Percentiles rank a stretch among this genome's conserved stretches.
phyloP scores from a whole-genome alignment of 495 filamentous ascomycete genomes.

The Zalerion maritima region DNA sequence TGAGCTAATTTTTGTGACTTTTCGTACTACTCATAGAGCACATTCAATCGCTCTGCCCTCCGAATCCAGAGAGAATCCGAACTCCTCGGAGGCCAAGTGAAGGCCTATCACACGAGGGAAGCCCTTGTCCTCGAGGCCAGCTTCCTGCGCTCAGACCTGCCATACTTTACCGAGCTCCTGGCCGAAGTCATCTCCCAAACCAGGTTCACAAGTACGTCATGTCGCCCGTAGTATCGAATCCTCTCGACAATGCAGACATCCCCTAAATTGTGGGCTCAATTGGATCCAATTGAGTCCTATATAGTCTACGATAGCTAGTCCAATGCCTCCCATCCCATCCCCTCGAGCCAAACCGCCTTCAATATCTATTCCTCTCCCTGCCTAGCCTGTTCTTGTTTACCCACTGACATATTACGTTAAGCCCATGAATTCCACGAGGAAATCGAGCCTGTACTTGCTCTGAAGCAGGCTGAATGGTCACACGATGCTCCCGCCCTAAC shows the following conservation, averaged over 20 bases:
- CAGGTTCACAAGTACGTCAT: constrained; percentile 61
- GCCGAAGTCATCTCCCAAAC: constrained; percentile 80
- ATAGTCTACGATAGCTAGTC: no score
- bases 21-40: constrained; percentile 51
- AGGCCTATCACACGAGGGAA: constrained; percentile 77
- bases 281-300: no score
- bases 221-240: no score
- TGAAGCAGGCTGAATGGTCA: constrained; percentile 53
- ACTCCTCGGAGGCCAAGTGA: constrained; percentile 78
- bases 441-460: constrained; percentile 53
- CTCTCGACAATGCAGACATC: no score
- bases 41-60: constrained; percentile 67
- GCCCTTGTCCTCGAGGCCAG: constrained; percentile 82
- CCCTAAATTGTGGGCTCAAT: no score
- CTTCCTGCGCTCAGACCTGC: constrained; percentile 87
- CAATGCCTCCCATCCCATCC: no score
- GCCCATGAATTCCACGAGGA: constrained; percentile 83
- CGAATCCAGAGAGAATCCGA: constrained; percentile 90
- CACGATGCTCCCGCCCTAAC: constrained; percentile 56
- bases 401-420: constrained; percentile 22
- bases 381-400: constrained; percentile 3
- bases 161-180: constrained; percentile 93
- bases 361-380: constrained; percentile 3
- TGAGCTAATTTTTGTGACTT: constrained; percentile 35
- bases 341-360: no score